Evolutionary conservation across 1,139 yeast genomes (phyloP), one percentile per base, ranked within the genome.

Genomic region (Yamadazyma atlantica): DNA sequence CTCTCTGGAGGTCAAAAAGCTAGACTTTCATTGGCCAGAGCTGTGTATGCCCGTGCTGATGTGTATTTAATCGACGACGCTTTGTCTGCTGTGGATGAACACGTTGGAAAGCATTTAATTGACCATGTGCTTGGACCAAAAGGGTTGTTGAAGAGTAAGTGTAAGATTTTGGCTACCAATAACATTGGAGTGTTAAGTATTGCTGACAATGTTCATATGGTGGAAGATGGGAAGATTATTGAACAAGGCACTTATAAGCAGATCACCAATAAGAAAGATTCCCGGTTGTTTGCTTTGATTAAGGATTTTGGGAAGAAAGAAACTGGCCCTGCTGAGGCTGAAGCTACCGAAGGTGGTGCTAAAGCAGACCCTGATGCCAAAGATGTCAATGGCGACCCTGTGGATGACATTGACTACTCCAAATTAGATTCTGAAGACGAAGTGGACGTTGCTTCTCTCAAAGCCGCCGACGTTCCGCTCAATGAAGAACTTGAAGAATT

Each of bases 1-100:
- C 71, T 92, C 41, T 87, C 96, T 34, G 98, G 98, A 43, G 98
- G 98, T 33, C 97, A 92, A 62, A 92, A 90, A 69, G 97, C 97
- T 1, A 81, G 98, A 62, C 68, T 92, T 37, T 81, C 95, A 2
- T 73, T 92, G 45, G 97, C 97, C 2, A 78, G 98, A 60, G 96
- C 97, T 18, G 97, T 92, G 7, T 92, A 92, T 60, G 82, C 97
- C 2, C 78, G 97, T 51, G 95, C 97, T 3, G 97, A 92, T 58
- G 81, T 90, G 25, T 90, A 88, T 58, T 69, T 92, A 40, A 66
- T 92, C 41, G 98, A 92, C 62, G 98, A 57, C 54, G 46, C 66
- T 39, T 75, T 92, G 41, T 85, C 95, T 56, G 95, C 97, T 39
- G 95, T 92, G 41, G 96, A 92, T 66, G 95, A 90, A 54, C 96